Percentiles rank a stretch among this genome's conserved stretches.
Evolutionary conservation across 148 eudicot genomes (phyloP).

Genomic region (Selenicereus undatus): DNA sequence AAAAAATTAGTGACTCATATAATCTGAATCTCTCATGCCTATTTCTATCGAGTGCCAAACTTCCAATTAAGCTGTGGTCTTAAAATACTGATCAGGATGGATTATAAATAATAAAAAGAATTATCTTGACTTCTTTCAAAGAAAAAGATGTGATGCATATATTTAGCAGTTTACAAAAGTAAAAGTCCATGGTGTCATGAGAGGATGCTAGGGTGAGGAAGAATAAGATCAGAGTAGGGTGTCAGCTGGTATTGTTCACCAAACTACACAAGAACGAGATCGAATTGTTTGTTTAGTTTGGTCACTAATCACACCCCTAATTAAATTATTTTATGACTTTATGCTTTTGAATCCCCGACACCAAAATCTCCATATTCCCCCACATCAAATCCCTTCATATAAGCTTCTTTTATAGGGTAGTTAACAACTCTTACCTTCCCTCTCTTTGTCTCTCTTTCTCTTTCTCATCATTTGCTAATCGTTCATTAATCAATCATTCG

Average conservation of each 20-base stretch:
- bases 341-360: background rate
- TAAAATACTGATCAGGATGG: too few relatives aligned
- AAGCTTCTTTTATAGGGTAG: background rate
- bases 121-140: too few relatives aligned
- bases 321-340: background rate
- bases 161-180: background rate
- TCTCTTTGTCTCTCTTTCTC: background rate
- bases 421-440: background rate
- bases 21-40: too few relatives aligned
- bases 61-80: too few relatives aligned
- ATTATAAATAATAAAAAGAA: background rate
- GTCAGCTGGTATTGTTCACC: constrained; percentile 36
- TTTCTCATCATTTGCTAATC: background rate
- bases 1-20: too few relatives aligned
- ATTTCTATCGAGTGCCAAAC: too few relatives aligned
- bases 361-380: background rate
- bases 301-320: background rate
- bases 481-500: background rate
- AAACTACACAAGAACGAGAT: constrained; percentile 2
- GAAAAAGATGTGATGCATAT: background rate
- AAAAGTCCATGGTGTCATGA: constrained; percentile 9
- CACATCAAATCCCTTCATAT: background rate
- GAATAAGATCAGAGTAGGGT: constrained; percentile 1
- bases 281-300: background rate
- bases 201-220: constrained; percentile 25